Percentiles rank a stretch among this genome's conserved stretches.
Evolutionary conservation across 2,329 filamentous ascomycete genomes (phyloP).

Genomic region (Aspergillus piperis): DNA sequence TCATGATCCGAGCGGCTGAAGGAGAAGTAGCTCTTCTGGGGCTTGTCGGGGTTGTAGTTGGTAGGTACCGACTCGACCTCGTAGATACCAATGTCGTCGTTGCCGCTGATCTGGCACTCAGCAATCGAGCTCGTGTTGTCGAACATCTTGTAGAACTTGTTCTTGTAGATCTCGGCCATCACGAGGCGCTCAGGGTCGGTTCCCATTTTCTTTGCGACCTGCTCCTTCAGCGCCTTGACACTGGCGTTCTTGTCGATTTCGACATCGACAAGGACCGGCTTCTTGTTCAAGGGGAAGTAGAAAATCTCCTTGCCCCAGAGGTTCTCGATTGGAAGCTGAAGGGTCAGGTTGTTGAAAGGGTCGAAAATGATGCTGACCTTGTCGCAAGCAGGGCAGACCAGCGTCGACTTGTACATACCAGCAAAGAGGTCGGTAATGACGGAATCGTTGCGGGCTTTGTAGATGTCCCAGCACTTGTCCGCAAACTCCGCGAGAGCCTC

Average conservation of each 20-base stretch:
- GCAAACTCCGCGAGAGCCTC: slow-evolving; percentile 81
- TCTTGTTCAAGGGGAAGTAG: slow-evolving; percentile 74
- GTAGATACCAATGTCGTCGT: slow-evolving; percentile 68
- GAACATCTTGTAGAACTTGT: slow-evolving; percentile 84
- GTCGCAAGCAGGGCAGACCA: slow-evolving; percentile 84
- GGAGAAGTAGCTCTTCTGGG: slow-evolving; percentile 47
- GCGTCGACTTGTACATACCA: slow-evolving; percentile 96
- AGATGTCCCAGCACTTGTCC: slow-evolving; percentile 86
- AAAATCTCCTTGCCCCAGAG: slow-evolving; percentile 74
- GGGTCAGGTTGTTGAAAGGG: slow-evolving; percentile 90
- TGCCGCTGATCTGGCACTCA: slow-evolving; percentile 65
- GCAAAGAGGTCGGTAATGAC: slow-evolving; percentile 95
- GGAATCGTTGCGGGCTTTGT: slow-evolving; percentile 88
- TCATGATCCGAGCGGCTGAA: slow-evolving; percentile 40
- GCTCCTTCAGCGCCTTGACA: slow-evolving; percentile 53
- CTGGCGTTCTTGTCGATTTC: slow-evolving; percentile 72
- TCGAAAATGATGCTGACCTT: slow-evolving; percentile 99
- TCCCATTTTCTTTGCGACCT: slow-evolving; percentile 56
- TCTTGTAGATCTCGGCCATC: slow-evolving; percentile 77
- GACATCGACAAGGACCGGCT: slow-evolving; percentile 70
- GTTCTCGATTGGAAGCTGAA: slow-evolving; percentile 85
- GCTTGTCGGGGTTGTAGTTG: slow-evolving; percentile 65
- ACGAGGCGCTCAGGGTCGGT: slow-evolving; percentile 64
- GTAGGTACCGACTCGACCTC: slow-evolving; percentile 79
- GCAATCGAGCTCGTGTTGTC: slow-evolving; percentile 68